Percentiles rank a stretch among this genome's conserved stretches.
These are phyloP conservation scores for Adansonia grandidieri DNA, from an alignment of 441 rosid genomes.

Conservation along the genomic window DNA sequence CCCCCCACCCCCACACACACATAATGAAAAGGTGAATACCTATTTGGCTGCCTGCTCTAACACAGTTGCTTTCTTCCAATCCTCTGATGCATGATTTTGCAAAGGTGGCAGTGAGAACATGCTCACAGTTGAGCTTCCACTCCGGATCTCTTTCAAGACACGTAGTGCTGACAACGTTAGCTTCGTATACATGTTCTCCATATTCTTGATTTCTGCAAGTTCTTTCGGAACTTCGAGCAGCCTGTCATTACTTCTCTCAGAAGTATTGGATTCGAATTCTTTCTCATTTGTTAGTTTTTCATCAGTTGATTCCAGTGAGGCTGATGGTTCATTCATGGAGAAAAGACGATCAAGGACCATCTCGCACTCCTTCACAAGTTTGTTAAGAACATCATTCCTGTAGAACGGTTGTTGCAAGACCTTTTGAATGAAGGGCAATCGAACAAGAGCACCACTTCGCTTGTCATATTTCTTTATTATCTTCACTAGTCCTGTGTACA, in stretches of 20 bases:
- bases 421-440: constrained; percentile 60
- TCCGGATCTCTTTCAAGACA: constrained; percentile 57
- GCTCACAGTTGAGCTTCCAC: constrained; percentile 65
- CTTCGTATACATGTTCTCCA: constrained; percentile 55
- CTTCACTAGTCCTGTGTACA: constrained; percentile 58
- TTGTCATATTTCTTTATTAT: constrained; percentile 71
- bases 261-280: constrained; percentile 21
- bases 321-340: constrained; percentile 27
- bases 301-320: constrained; percentile 22
- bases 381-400: constrained; percentile 55
- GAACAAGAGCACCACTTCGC: constrained; percentile 55
- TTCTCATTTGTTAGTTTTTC: constrained; percentile 15
- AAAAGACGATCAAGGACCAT: constrained; percentile 45
- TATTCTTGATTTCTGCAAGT: constrained; percentile 46
- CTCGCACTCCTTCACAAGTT: constrained; percentile 64
- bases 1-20: no score
- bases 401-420: constrained; percentile 68
- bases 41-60: constrained; percentile 44
- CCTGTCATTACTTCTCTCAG: constrained; percentile 24
- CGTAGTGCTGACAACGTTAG: constrained; percentile 54
- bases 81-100: constrained; percentile 34
- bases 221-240: constrained; percentile 41
- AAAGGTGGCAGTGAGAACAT: constrained; percentile 61
- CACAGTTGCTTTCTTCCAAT: constrained; percentile 33
- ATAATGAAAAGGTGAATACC: background rate